Percentiles rank a stretch among this genome's conserved stretches.
Evolutionary conservation across 768 basidiomycete genomes (phyloP).

Genomic region (Terana coerulea): DNA sequence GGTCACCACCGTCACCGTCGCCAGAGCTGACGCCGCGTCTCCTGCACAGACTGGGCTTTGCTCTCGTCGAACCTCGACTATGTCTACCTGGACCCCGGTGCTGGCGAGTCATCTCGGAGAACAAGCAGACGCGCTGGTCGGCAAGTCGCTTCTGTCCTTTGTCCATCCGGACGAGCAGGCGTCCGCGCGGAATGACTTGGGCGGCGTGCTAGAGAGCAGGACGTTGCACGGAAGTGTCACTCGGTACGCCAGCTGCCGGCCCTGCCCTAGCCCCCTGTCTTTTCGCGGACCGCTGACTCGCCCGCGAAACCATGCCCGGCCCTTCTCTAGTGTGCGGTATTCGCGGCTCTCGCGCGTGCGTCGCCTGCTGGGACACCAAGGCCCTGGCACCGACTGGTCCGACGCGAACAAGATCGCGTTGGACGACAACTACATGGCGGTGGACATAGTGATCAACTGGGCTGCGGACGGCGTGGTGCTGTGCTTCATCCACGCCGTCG

Average conservation of each 20-base stretch:
- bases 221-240: slow-evolving; percentile 84
- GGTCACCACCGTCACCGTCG: slow-evolving; percentile 23
- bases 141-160: slow-evolving; percentile 68
- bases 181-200: slow-evolving; percentile 70
- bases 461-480: slow-evolving; percentile 83
- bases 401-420: slow-evolving; percentile 66
- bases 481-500: slow-evolving; percentile 83
- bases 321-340: slow-evolving; percentile 62
- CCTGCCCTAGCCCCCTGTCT: slow-evolving; percentile 8
- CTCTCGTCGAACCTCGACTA: slow-evolving; percentile 73
- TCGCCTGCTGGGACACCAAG: slow-evolving; percentile 64
- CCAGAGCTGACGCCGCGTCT: slow-evolving; percentile 18
- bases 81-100: slow-evolving; percentile 82
- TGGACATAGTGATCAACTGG: slow-evolving; percentile 89
- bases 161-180: slow-evolving; percentile 84
- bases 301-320: slow-evolving; percentile 20
- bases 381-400: slow-evolving; percentile 48
- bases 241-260: slow-evolving; percentile 39
- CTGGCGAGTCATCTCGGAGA: slow-evolving; percentile 66
- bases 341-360: slow-evolving; percentile 74
- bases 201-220: slow-evolving; percentile 66
- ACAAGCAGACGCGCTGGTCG: slow-evolving; percentile 66
- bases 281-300: slow-evolving; percentile 11
- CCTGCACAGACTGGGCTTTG: slow-evolving; percentile 69
- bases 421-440: slow-evolving; percentile 77